Evolutionary conservation across 1,139 yeast species (phyloP).

Genomic region (Taphrina communis): DNA sequence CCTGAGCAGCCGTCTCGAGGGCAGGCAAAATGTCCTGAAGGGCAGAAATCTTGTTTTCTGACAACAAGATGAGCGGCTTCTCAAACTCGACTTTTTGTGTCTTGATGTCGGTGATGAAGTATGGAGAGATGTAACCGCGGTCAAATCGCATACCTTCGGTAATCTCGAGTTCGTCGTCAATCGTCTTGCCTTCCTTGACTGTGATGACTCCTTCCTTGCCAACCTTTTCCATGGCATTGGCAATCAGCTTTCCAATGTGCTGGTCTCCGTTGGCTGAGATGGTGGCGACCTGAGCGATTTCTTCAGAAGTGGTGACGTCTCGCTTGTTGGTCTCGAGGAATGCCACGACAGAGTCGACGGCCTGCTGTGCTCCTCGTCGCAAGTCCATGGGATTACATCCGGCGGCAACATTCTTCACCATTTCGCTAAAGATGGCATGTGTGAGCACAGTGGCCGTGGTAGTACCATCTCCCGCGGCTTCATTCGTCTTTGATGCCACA

Average conservation of each 20-base stretch:
- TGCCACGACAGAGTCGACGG: slow-evolving; percentile 93
- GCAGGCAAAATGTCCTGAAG: slow-evolving; percentile 94
- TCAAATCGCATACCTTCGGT: slow-evolving; percentile 99
- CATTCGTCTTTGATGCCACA: slow-evolving; percentile 97
- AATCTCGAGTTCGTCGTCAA: slow-evolving; percentile 95
- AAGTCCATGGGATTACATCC: slow-evolving; percentile 99
- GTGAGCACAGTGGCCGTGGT: slow-evolving; percentile 98
- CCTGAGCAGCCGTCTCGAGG: slow-evolving; percentile 89
- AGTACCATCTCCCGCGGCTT: slow-evolving; percentile 99
- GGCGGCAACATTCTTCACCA: slow-evolving; percentile 98
- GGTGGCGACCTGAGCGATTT: slow-evolving; percentile 98
- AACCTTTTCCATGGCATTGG: slow-evolving; percentile 98
- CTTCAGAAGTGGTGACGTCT: slow-evolving; percentile 95
- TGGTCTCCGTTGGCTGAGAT: slow-evolving; percentile 97
- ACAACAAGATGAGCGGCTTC: slow-evolving; percentile 84
- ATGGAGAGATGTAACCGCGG: slow-evolving; percentile 97
- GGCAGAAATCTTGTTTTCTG: slow-evolving; percentile 93
- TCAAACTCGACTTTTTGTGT: slow-evolving; percentile 97
- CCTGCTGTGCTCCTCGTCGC: slow-evolving; percentile 98
- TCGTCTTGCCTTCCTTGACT: slow-evolving; percentile 95
- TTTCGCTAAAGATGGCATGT: slow-evolving; percentile 94
- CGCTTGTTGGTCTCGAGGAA: slow-evolving; percentile 89
- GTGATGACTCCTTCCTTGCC: slow-evolving; percentile 99
- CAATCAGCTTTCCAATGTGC: slow-evolving; percentile 91
- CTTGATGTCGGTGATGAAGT: slow-evolving; percentile 95